phyloP scores from a whole-genome alignment of 2,329 filamentous ascomycete species.

The Exophiala phaeomuriformis region DNA sequence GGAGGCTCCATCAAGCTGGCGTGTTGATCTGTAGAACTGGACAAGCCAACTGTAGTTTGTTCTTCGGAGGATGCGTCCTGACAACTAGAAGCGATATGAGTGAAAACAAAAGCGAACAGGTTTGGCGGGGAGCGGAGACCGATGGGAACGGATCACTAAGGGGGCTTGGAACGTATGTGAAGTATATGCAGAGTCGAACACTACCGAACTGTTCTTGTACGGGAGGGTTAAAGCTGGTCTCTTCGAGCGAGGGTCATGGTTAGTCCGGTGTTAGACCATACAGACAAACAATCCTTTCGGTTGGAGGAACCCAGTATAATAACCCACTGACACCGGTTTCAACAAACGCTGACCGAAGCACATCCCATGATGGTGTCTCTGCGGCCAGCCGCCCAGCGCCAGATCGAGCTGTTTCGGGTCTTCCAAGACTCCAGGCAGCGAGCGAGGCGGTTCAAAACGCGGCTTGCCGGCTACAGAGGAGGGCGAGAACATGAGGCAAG shows the following conservation, averaged over 20 bases:
- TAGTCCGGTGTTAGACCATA: too few species aligned
- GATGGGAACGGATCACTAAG: conserved; percentile 4
- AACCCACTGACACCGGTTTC: conserved; percentile 4
- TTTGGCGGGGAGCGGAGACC: conserved; percentile 11
- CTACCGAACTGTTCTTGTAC: background rate
- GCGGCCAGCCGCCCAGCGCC: conserved; percentile 3
- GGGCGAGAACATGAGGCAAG: conserved; percentile 1
- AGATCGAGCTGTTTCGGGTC: background rate
- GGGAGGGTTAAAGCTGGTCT: too few species aligned
- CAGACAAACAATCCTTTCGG: background rate
- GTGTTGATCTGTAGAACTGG: conserved; percentile 6
- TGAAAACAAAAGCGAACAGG: conserved; percentile 2
- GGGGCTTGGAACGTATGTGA: background rate
- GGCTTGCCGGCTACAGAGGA: conserved; percentile 6
- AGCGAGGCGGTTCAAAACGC: background rate
- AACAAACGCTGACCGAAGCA: conserved; percentile 5
- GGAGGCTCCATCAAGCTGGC: conserved; percentile 15
- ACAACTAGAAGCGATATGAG: background rate
- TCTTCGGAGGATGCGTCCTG: conserved; percentile 16
- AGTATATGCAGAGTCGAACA: background rate
- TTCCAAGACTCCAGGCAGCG: background rate
- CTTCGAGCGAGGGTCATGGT: too few species aligned
- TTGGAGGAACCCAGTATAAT: background rate
- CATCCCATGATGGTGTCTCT: conserved; percentile 14
- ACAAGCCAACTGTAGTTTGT: conserved; percentile 16